Evolutionary conservation across 768 basidiomycete species (phyloP).

Genomic region (Macrolepiota albuminosa): DNA sequence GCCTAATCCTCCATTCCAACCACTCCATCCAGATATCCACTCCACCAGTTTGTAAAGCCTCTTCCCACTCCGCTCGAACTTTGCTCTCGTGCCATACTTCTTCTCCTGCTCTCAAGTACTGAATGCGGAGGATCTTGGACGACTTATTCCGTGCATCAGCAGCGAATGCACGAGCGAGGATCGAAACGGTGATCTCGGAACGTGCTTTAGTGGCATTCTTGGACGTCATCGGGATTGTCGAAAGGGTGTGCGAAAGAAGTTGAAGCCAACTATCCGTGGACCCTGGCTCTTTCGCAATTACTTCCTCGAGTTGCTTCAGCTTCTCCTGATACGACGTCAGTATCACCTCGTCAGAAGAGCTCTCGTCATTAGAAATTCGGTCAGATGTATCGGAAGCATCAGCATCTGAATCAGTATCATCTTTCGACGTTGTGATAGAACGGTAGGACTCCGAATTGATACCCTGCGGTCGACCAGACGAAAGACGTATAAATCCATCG

Average conservation of each 20-base stretch:
- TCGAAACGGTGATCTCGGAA: conserved; percentile 64
- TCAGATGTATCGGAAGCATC: conserved; percentile 12
- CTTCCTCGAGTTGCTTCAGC: conserved; percentile 53
- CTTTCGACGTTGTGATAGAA: conserved; percentile 33
- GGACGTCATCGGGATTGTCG: conserved; percentile 53
- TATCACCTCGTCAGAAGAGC: conserved; percentile 33
- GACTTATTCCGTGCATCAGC: conserved; percentile 46
- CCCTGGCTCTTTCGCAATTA: conserved; percentile 45
- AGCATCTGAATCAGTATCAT: conserved; percentile 24
- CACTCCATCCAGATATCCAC: conserved; percentile 72
- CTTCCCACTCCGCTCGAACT: conserved; percentile 64
- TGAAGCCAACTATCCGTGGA: conserved; percentile 57
- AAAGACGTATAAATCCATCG: conserved; percentile 63
- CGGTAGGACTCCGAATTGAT: conserved; percentile 42
- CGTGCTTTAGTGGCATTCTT: conserved; percentile 68
- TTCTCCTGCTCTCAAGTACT: conserved; percentile 69
- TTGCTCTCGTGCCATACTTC: conserved; percentile 61
- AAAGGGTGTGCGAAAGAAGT: conserved; percentile 58
- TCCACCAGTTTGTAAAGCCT: conserved; percentile 48
- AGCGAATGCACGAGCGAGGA: conserved; percentile 59
- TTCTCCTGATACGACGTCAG: conserved; percentile 56
- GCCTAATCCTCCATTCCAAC: conserved; percentile 70
- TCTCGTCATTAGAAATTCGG: conserved; percentile 21
- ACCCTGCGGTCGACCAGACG: conserved; percentile 31
- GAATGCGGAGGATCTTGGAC: conserved; percentile 50